Percentiles rank a stretch among this genome's conserved stretches.
Evolutionary conservation across 805 yeast species (phyloP).

Genomic region (Brettanomyces sp.): DNA sequence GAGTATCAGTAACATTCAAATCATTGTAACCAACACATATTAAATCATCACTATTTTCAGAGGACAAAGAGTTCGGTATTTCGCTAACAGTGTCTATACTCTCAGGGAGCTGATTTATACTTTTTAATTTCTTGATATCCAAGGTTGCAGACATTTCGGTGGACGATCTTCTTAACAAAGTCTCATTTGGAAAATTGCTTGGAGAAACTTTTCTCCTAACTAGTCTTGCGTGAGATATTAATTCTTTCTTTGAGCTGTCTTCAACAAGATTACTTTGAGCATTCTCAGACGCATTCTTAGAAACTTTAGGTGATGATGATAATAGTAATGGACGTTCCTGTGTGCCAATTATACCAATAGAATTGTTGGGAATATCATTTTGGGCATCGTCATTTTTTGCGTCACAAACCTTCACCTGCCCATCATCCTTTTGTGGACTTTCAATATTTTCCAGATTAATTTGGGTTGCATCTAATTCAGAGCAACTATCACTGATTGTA

Average conservation of each 20-base stretch:
- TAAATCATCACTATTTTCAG: constrained; percentile 1
- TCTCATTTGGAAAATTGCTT: too few species aligned
- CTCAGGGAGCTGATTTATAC: constrained; percentile 2
- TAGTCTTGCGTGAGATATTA: too few species aligned
- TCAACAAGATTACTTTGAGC: not conserved
- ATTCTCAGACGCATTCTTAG: not conserved
- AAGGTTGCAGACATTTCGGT: not conserved
- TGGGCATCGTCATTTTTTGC: too few species aligned
- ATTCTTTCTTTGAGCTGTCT: too few species aligned
- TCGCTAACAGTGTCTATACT: constrained; percentile 2
- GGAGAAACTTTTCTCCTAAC: too few species aligned
- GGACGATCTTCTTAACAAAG: not conserved
- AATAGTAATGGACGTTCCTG: too few species aligned
- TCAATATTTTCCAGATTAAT: not conserved
- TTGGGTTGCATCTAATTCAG: not conserved
- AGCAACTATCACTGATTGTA: constrained; percentile 2
- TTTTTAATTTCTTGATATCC: not conserved
- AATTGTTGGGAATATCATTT: too few species aligned
- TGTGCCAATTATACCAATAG: too few species aligned
- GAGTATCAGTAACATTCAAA: constrained; percentile 1
- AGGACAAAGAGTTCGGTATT: not conserved
- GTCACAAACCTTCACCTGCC: not conserved
- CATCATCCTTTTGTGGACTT: not conserved
- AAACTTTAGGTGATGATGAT: too few species aligned
- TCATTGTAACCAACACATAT: constrained; percentile 1